Conservation (phyloP, 2,329 filamentous ascomycete species). For the Aspergillus chevalieri region DNA sequence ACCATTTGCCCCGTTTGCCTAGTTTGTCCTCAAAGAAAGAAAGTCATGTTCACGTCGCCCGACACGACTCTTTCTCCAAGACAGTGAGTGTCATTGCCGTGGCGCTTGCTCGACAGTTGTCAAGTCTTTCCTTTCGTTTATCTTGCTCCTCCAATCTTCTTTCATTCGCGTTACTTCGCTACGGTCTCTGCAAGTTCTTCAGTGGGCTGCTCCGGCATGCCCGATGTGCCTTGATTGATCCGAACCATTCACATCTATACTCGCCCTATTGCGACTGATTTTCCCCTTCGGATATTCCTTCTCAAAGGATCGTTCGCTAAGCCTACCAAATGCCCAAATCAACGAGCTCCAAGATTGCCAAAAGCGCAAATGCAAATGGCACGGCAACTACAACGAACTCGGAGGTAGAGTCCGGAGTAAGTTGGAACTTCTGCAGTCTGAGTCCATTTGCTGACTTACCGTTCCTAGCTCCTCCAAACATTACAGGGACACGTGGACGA, state of each 20-base stretch:
- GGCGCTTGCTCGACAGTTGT: neutral
- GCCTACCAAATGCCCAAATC: neutral
- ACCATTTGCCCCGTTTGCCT: neutral
- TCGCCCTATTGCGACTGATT: neutral
- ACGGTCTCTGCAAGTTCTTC: neutral
- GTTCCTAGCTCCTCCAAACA: slow-evolving; percentile 33
- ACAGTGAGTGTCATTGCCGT: neutral
- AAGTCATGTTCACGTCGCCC: slow-evolving; percentile 11
- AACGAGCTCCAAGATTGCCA: slow-evolving; percentile 2
- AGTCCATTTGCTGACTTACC: slow-evolving; percentile 7
- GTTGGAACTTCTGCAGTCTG: slow-evolving; percentile 3
- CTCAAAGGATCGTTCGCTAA: neutral
- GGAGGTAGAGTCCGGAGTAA: slow-evolving; percentile 26
- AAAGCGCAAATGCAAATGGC: slow-evolving; percentile 6
- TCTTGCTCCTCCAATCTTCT: neutral
- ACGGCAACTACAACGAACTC: slow-evolving; percentile 5
- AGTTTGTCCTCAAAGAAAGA: slow-evolving; percentile 4
- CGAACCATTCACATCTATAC: neutral
- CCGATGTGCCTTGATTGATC: neutral
- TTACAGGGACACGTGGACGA: slow-evolving; percentile 53
- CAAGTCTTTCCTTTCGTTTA: neutral
- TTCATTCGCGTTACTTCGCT: neutral
- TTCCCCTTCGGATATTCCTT: neutral
- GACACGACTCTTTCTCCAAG: neutral
- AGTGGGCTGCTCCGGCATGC: neutral